Conservation (phyloP, 2,329 filamentous ascomycete species). For the Aphanocladium album region DNA sequence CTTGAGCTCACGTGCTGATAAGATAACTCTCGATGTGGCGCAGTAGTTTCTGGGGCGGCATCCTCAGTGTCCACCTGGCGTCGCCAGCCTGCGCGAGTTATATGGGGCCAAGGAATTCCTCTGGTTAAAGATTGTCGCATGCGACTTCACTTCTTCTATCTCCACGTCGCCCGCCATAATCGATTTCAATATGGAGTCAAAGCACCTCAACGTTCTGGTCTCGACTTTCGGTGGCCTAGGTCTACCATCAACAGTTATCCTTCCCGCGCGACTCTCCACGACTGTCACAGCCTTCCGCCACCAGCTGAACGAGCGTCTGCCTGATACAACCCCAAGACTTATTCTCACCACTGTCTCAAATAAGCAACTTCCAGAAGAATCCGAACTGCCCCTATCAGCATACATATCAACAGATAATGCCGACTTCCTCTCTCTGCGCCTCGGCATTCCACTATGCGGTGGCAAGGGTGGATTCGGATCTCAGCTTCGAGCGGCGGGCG, state of each 20-base stretch:
- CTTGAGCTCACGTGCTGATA: constrained; percentile 29
- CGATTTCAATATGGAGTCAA: constrained; percentile 45
- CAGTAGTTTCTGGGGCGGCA: background rate
- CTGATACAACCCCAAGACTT: constrained; percentile 53
- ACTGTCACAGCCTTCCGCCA: constrained; percentile 63
- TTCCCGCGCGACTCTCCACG: constrained; percentile 64
- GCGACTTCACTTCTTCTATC: background rate
- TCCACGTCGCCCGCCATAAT: background rate
- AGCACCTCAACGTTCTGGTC: constrained; percentile 73
- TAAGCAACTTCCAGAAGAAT: constrained; percentile 56
- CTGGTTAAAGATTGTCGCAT: background rate
- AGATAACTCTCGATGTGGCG: constrained; percentile 12
- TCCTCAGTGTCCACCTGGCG: background rate
- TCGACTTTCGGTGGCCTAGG: constrained; percentile 79
- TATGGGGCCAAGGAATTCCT: background rate
- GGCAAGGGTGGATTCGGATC: constrained; percentile 98
- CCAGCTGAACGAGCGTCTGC: constrained; percentile 57
- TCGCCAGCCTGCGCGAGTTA: background rate
- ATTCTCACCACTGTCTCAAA: constrained; percentile 80
- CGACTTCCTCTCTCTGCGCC: constrained; percentile 75
- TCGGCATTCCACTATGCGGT: constrained; percentile 75
- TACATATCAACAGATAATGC: constrained; percentile 54
- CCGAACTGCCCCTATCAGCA: constrained; percentile 51
- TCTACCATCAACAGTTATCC: constrained; percentile 73
- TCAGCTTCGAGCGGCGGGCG: constrained; percentile 90